Evolutionary conservation across 2,329 filamentous ascomycete species (phyloP).

Genomic region (Neoascochyta sp.): DNA sequence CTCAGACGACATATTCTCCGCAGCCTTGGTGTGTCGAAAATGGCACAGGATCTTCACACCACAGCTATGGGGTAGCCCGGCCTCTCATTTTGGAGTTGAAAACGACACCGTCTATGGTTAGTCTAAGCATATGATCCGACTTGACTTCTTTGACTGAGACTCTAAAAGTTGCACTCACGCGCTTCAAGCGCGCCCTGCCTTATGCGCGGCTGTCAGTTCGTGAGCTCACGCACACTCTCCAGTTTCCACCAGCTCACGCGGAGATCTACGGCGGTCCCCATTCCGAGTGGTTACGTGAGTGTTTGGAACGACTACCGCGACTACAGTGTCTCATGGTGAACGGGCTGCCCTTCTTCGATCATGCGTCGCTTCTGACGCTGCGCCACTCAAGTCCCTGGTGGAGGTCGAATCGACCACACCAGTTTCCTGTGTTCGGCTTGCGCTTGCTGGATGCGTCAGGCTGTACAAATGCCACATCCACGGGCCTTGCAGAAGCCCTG

Average conservation of each 20-base stretch:
- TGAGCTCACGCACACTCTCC: slow-evolving; percentile 58
- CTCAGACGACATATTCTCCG: slow-evolving; percentile 55
- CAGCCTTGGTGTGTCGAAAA: slow-evolving; percentile 53
- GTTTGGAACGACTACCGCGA: slow-evolving; percentile 56
- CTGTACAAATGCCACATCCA: slow-evolving; percentile 57
- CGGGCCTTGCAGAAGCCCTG: slow-evolving; percentile 51
- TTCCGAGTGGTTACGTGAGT: slow-evolving; percentile 57
- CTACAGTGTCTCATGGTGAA: slow-evolving; percentile 59
- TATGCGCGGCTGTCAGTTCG: slow-evolving; percentile 52
- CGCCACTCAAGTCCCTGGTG: slow-evolving; percentile 33
- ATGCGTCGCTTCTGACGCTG: slow-evolving; percentile 53
- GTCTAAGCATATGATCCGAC: background rate
- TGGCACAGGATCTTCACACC: slow-evolving; percentile 59
- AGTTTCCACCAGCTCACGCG: slow-evolving; percentile 57
- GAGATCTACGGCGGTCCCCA: slow-evolving; percentile 60
- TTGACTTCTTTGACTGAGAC: slow-evolving; percentile 5
- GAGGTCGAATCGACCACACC: slow-evolving; percentile 15
- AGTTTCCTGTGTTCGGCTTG: slow-evolving; percentile 45
- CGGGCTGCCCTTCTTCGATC: slow-evolving; percentile 59
- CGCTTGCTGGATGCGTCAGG: slow-evolving; percentile 55
- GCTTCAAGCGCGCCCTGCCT: slow-evolving; percentile 56
- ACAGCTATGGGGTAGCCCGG: slow-evolving; percentile 60
- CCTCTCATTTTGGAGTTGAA: slow-evolving; percentile 58
- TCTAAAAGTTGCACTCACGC: slow-evolving; percentile 52
- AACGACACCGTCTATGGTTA: slow-evolving; percentile 58